Evolutionary conservation across 1,284 basidiomycete species (phyloP), one percentile per base, ranked within the genome.

Genomic region (Trametes versicolor): DNA sequence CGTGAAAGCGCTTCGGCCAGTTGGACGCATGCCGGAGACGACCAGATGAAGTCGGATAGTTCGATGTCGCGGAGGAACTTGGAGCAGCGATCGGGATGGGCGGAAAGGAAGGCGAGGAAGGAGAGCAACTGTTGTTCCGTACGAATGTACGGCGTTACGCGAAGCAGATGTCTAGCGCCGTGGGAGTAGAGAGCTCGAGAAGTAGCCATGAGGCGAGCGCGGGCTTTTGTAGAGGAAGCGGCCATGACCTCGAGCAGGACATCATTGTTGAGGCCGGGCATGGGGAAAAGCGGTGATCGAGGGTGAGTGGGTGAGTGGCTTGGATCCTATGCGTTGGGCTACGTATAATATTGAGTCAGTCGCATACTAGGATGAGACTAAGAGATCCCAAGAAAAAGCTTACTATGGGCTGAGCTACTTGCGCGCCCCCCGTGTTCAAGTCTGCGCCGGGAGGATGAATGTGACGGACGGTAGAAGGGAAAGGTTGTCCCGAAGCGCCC

Each of bases 191-290:
- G n/a, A n/a, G 21, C 7, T 2, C 50, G 50, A 21, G 29, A 52
- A 4, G 32, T 36, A 21, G 17, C 7, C 50, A 52, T 52, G 50
- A 52, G 32, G 50, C 34, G 50, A 19, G 50, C 29, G 1, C 17
- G 17, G 32, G 3, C 29, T 4, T 36, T 10, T n/a, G 4, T 6
- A 3, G 1, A 21, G 8, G 50, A 19, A 7, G 19, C 17, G 19
- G 29, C 50, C n/a, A 52, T 32, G 32, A 52, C 45, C 45, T 48
- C 21, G 45, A 48, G 45, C 21, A 48, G 45, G 45, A 48, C 23
- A 25, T 48, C 45, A 17, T 48, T 10, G 45, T 48, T 48, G 23
- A 48, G 45, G 21, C 6, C 45, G 45, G 45, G 23, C 21, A 25
- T 8, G 4, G 41, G 15, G 8, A 17, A 8, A 7, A 17, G 41